Conservation (phyloP, 441 rosid species). For the Omphalea diandra region DNA sequence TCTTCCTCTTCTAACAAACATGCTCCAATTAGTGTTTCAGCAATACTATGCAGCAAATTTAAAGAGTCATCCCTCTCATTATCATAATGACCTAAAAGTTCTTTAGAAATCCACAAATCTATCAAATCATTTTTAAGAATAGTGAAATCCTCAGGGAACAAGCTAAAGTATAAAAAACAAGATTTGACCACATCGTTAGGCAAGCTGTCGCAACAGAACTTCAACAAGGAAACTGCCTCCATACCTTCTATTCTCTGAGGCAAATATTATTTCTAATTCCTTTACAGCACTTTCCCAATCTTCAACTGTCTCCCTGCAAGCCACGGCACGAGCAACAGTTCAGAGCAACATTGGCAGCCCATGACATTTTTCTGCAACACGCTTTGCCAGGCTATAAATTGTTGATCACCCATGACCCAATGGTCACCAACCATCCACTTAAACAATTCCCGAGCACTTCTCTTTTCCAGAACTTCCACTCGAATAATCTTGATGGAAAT, state of each 20-base stretch:
- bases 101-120: constrained; percentile 26
- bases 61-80: neutral
- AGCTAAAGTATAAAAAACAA: constrained; percentile 15
- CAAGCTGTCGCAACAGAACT: constrained; percentile 30
- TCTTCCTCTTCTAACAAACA: constrained; percentile 23
- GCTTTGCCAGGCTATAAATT: neutral
- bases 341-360: constrained; percentile 29
- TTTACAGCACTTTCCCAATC: constrained; percentile 27
- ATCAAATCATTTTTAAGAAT: neutral
- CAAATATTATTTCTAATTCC: neutral
- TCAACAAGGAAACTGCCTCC: constrained; percentile 3
- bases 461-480: constrained; percentile 33
- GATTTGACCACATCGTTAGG: neutral
- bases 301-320: constrained; percentile 25
- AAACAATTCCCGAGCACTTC: too few species aligned
- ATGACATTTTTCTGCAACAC: constrained; percentile 8
- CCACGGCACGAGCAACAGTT: constrained; percentile 35
- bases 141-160: constrained; percentile 13
- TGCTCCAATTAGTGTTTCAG: constrained; percentile 3
- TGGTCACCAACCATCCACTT: constrained; percentile 27
- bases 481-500: too few species aligned
- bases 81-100: neutral
- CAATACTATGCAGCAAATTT: constrained; percentile 7
- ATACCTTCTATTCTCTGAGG: neutral
- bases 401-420: constrained; percentile 1